Base-by-base conservation (phyloP, 2,329 filamentous ascomycete genomes). In the Pyrenochaeta sp. region DNA sequence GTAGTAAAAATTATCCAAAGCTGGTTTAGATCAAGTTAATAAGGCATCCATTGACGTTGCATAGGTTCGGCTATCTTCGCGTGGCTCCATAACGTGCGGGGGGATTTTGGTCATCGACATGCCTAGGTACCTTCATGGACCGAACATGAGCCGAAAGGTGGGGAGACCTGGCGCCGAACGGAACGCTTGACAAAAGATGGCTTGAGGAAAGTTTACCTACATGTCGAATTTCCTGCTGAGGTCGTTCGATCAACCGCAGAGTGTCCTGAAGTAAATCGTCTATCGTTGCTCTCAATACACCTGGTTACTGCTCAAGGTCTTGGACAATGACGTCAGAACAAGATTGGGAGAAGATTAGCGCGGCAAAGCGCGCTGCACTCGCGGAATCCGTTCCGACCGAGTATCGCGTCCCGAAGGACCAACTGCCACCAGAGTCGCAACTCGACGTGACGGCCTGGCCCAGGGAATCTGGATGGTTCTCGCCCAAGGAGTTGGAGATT, bases 361-460 rank as follows among this genome's bases (percentile, higher is more conserved):
- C 73, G n/a, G 72, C 71, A 45, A 79, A 81, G 53, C 78, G 79
- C 49, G 73, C 75, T 36, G 72, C 68, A 7, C 68, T 83, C 7
- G 68, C 77, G 50, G 74, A 75, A 37, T 82, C 82, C 0, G 85
- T 89, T 47, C 86, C 87, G 1, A 49, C 75, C 1, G 81, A 87
- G 65, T 88, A 85, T 82, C 77, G 79, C 46, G 79, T 89, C 5
- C 84, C 85, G 0, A 68, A 71, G 5, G 66, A 81, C 42, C 71
- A 86, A 37, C 64, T 87, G 0, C 86, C 87, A 2, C 77, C 82
- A 0, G 78, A 79, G 0, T 77, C 79, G 30, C 81, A 85, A 63
- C 75, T 82, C 40, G 81, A 88, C 63, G 83, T 89, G 14, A 84
- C 82, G 0, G 61, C 61, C 3, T 88, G 86, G 73, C 85, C 86